Evolutionary conservation across 805 yeast species (phyloP).

Genomic region (Wickerhamomyces subpelliculosus): DNA sequence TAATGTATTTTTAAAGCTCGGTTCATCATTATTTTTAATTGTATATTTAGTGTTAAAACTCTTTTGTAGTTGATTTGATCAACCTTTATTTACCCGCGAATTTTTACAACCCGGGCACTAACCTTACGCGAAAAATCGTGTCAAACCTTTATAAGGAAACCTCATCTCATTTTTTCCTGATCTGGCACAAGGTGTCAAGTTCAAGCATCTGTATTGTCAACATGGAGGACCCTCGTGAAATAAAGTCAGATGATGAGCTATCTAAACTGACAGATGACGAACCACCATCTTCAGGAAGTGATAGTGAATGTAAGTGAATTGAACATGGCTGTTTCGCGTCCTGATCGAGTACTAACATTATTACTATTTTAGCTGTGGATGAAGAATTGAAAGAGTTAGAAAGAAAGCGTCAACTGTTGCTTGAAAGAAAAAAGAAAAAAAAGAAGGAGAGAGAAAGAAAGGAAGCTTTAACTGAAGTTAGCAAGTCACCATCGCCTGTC

Average conservation of each 20-base stretch:
- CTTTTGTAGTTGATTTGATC: background rate
- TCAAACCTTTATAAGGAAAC: no score
- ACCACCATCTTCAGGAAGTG: conserved; percentile 1
- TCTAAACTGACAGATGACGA: conserved; percentile 9
- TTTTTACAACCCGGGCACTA: no score
- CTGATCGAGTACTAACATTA: conserved; percentile 6
- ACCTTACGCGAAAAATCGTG: no score
- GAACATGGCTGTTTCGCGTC: background rate
- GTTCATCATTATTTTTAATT: no score
- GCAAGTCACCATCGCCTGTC: background rate
- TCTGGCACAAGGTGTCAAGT: no score
- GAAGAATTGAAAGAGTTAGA: conserved; percentile 21
- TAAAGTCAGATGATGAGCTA: conserved; percentile 2
- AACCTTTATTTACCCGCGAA: no score
- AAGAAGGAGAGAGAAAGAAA: background rate
- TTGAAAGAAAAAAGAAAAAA: conserved; percentile 6
- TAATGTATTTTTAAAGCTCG: no score
- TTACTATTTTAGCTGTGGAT: conserved; percentile 12
- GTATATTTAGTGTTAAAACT: background rate
- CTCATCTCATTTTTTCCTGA: no score
- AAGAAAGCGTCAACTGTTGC: conserved; percentile 16
- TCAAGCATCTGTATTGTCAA: no score
- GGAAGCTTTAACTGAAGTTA: background rate
- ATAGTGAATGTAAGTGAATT: conserved; percentile 6
- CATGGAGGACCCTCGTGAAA: conserved; percentile 7